Evolutionary conservation across 768 basidiomycete genomes (phyloP).

Genomic region (Clavaria fumosa): DNA sequence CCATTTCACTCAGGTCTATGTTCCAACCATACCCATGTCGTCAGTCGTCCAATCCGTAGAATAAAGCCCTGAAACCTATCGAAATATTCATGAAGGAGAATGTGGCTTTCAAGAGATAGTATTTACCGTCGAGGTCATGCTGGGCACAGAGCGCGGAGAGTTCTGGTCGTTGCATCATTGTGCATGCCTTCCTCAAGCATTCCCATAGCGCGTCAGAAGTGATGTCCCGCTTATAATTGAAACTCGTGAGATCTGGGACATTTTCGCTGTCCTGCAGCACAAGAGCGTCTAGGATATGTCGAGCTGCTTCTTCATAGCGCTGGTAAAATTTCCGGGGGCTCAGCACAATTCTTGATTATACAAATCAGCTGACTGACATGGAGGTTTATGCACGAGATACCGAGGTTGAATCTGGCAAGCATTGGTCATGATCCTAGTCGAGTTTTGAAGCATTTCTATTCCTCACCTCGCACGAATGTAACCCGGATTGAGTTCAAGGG

Average conservation of each 20-base stretch:
- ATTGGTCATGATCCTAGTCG: too few relatives aligned
- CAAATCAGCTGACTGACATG: conserved; percentile 31
- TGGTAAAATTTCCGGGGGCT: conserved; percentile 17
- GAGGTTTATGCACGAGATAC: conserved; percentile 84
- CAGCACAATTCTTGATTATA: conserved; percentile 7
- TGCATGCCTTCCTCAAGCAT: conserved; percentile 65
- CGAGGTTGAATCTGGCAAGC: conserved; percentile 66
- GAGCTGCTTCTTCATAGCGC: conserved; percentile 78
- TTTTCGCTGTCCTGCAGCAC: conserved; percentile 79
- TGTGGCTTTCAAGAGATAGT: neutral
- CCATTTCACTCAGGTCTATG: neutral
- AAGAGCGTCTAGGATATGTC: conserved; percentile 79
- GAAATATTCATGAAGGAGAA: neutral
- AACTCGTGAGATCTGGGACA: conserved; percentile 28
- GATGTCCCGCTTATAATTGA: conserved; percentile 48
- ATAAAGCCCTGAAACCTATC: conserved; percentile 20
- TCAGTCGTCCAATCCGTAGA: conserved; percentile 8
- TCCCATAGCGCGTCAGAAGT: conserved; percentile 77
- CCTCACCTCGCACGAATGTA: conserved; percentile 78
- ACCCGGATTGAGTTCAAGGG: conserved; percentile 73
- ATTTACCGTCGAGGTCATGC: conserved; percentile 50
- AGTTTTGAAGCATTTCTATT: too few relatives aligned
- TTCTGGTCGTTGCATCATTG: conserved; percentile 69
- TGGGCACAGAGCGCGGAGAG: conserved; percentile 58
- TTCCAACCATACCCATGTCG: conserved; percentile 3